phyloP scores from a whole-genome alignment of 208 protist species.

The Acanthamoeba royreba region DNA sequence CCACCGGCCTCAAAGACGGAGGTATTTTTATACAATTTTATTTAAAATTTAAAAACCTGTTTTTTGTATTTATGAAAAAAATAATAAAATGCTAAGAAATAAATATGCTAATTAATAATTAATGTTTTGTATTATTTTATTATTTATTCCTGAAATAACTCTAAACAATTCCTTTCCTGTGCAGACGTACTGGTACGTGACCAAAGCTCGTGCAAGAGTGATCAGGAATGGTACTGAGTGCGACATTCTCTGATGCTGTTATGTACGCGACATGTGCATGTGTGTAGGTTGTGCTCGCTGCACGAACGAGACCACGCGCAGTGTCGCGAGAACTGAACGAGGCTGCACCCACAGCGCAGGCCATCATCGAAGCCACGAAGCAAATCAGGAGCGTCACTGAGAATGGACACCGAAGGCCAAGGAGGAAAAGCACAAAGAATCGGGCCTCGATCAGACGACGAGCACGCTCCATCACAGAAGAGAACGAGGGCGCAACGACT shows the following conservation, averaged over 20 bases:
- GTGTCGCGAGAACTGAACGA: background rate
- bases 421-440: background rate
- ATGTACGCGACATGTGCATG: too few species aligned
- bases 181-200: too few species aligned
- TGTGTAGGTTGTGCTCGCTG: background rate
- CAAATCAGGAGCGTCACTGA: background rate
- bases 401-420: background rate
- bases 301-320: background rate
- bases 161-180: too few species aligned
- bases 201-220: too few species aligned
- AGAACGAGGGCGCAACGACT: background rate
- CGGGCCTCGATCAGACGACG: background rate
- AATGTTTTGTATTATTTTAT: too few species aligned
- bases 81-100: too few species aligned
- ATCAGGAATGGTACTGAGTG: too few species aligned
- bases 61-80: too few species aligned
- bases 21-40: background rate
- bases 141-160: too few species aligned
- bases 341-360: background rate
- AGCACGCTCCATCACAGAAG: background rate
- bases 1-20: background rate
- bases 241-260: too few species aligned
- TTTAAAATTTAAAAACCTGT: background rate
- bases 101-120: too few species aligned
- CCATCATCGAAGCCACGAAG: background rate